Conservation (phyloP, 768 basidiomycete genomes). For the Podaxis sp. region DNA sequence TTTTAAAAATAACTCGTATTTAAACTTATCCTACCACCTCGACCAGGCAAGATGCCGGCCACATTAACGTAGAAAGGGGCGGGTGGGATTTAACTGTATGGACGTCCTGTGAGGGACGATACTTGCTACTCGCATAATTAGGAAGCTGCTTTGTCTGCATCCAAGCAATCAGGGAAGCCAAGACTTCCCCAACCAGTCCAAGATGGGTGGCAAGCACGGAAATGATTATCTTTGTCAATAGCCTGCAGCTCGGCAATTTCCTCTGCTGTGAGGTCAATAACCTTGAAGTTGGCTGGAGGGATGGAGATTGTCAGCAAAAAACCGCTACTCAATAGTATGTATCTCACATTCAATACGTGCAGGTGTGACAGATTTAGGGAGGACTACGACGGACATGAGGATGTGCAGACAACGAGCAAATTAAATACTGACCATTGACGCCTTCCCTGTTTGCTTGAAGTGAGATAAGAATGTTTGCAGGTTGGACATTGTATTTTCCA, state of each 20-base stretch:
- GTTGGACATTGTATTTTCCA: slow-evolving; percentile 53
- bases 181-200: slow-evolving; percentile 67
- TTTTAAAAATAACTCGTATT: too few relatives aligned
- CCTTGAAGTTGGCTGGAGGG: slow-evolving; percentile 50
- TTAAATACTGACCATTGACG: slow-evolving; percentile 43
- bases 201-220: slow-evolving; percentile 63
- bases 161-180: slow-evolving; percentile 56
- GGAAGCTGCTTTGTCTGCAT: slow-evolving; percentile 5
- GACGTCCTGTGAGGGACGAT: too few relatives aligned
- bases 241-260: slow-evolving; percentile 58
- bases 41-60: too few relatives aligned
- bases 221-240: slow-evolving; percentile 61
- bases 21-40: too few relatives aligned
- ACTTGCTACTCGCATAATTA: neutral
- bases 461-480: slow-evolving; percentile 70
- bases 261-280: slow-evolving; percentile 61
- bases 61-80: too few relatives aligned
- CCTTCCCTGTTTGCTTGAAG: slow-evolving; percentile 69
- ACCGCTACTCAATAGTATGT: neutral
- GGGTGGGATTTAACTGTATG: too few relatives aligned
- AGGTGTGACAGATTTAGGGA: slow-evolving; percentile 77
- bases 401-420: neutral
- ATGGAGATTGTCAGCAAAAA: neutral
- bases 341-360: slow-evolving; percentile 47
- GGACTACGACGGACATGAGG: slow-evolving; percentile 34